phyloP scores from a whole-genome alignment of 225 moss, liverwort and hornwort species.

The Straminergon stramineum region DNA sequence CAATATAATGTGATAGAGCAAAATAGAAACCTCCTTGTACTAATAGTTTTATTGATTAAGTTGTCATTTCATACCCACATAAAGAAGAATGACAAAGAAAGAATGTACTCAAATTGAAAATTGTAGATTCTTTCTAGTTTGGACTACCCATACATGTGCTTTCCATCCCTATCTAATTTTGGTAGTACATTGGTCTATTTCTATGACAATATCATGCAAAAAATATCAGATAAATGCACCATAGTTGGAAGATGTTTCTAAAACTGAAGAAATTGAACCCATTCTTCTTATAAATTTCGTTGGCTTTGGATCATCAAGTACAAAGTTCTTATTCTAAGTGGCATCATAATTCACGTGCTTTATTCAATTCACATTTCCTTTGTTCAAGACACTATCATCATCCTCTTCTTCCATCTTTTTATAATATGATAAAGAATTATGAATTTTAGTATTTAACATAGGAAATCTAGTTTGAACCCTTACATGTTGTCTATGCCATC shows the following conservation, averaged over 20 bases:
- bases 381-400: neutral
- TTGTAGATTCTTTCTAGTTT: rapidly evolving
- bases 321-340: neutral
- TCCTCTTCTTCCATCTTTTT: neutral
- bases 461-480: neutral
- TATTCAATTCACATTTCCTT: neutral
- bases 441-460: no score
- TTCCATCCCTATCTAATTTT: neutral
- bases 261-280: neutral
- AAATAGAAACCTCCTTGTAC: neutral
- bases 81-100: neutral
- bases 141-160: neutral
- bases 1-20: neutral
- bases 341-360: neutral
- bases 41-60: neutral
- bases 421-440: neutral
- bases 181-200: neutral
- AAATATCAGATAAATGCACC: neutral
- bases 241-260: neutral
- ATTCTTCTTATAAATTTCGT: neutral
- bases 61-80: neutral
- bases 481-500: rapidly evolving
- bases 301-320: neutral
- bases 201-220: neutral
- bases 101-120: neutral